Evolutionary conservation across 495 filamentous ascomycete species (phyloP), one percentile per base, ranked within the genome.

Genomic region (Platismatia glauca): DNA sequence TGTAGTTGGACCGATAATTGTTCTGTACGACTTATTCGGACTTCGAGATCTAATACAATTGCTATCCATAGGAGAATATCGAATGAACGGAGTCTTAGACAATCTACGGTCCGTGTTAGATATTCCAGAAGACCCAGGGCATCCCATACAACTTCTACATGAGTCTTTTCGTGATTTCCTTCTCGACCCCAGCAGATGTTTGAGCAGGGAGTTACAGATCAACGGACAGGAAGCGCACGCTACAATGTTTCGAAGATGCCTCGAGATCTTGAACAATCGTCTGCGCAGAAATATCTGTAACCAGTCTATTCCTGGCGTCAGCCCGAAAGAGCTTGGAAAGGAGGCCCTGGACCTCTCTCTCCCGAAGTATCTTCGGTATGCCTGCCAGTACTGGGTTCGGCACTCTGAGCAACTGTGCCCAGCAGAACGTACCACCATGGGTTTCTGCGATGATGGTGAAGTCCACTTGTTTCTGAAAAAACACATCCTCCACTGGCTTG

Each of bases 111-210:
- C 41, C 1, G n/a, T 46, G 2, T n/a, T 46, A 1, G 24, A 22
- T 24, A 12, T 46, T 11, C 20, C 43, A 7, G n/a, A 46, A 22
- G n/a, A 43, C 3, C 7, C 7, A 1, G 3, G 11, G 2, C 6
- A 7, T 24, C n/a, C 43, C 9, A 39, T 39, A 12, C 38, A 39
- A 39, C 38, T 24, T 6, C 72, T 74, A 35, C 77, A 83, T 58
- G 71, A 69, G 12, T 80, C 78, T 16, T 78, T 83, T 62, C 77
- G 77, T 33, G 79, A 82, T 62, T 82, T 76, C 62, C 72, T 83
- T 7, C 46, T 81, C 39, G 70, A 77, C 63, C 48, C 62, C 39
- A 57, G 68, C 7, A 67, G 65, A 55, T 68, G 72, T 55, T 38
- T 44, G 3, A 65, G 71, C 59, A 55, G 37, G 34, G 27, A 34